Conservation (phyloP, 179 eudicot species). For the Beta lomatogona region DNA sequence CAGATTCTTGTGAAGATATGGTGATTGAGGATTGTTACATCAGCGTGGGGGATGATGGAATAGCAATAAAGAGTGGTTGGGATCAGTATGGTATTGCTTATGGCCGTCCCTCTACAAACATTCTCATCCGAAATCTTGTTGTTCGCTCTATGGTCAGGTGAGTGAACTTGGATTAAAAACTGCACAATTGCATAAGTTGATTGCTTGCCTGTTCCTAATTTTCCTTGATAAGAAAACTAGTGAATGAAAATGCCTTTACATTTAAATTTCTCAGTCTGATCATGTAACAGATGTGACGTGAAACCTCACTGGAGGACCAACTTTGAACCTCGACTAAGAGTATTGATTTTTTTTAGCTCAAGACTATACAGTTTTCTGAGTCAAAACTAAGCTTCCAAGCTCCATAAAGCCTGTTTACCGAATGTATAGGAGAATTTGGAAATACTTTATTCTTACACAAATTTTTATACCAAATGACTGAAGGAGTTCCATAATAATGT, state of each 20-base stretch:
- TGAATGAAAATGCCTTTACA: neutral
- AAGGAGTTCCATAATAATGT: no score
- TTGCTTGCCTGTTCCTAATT: no score
- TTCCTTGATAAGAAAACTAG: neutral
- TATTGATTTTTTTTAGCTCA: neutral
- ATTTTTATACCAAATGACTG: no score
- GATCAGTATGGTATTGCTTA: conserved; percentile 93
- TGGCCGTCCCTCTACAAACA: conserved; percentile 78
- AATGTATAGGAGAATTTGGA: no score
- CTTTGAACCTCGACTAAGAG: neutral
- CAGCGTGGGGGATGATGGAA: conserved; percentile 92
- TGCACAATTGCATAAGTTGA: neutral
- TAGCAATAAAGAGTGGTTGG: conserved; percentile 99
- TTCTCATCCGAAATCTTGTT: conserved; percentile 85
- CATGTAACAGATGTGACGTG: neutral
- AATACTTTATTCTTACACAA: no score
- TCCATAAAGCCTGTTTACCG: no score
- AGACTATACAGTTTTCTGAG: no score
- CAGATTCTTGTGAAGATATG: conserved; percentile 98
- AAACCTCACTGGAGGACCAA: no score
- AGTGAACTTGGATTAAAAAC: conserved; percentile 8
- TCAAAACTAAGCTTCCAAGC: no score
- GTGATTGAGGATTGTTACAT: conserved; percentile 94
- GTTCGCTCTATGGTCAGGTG: conserved; percentile 97
- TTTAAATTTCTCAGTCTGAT: neutral